Evolutionary conservation across 192 early-diverging fungal species (phyloP).

Genomic region (Gigaspora rosea): DNA sequence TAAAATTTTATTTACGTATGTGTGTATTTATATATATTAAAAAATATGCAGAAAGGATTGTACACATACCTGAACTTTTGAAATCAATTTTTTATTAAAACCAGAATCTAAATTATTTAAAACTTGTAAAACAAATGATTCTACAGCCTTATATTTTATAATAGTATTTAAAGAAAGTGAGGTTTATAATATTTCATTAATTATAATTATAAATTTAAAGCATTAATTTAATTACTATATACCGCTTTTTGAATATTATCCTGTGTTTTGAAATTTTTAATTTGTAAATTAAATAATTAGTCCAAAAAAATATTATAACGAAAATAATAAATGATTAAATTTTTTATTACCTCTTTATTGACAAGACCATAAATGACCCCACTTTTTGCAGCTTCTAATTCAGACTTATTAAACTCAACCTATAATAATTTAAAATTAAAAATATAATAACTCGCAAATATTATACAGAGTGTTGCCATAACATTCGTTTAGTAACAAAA

Average conservation of each 20-base stretch:
- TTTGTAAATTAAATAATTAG: constrained; percentile 1
- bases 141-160: constrained; percentile 40
- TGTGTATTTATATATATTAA: neutral
- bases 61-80: constrained; percentile 45
- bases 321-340: too few species aligned
- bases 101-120: constrained; percentile 50
- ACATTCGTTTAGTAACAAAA: neutral
- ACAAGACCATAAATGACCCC: constrained; percentile 58
- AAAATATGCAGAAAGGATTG: neutral
- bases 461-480: neutral
- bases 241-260: neutral
- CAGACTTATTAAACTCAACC: constrained; percentile 44
- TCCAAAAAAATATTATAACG: constrained; percentile 19
- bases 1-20: neutral
- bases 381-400: constrained; percentile 60
- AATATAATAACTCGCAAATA: neutral
- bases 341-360: constrained; percentile 37
- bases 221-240: neutral
- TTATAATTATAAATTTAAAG: neutral
- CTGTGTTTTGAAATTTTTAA: neutral
- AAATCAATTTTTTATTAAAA: constrained; percentile 54
- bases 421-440: neutral
- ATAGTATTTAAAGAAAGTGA: neutral
- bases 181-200: neutral
- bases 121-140: constrained; percentile 53